phyloP scores from a whole-genome alignment of 257 asterid genomes.

The Apocynum venetum region DNA sequence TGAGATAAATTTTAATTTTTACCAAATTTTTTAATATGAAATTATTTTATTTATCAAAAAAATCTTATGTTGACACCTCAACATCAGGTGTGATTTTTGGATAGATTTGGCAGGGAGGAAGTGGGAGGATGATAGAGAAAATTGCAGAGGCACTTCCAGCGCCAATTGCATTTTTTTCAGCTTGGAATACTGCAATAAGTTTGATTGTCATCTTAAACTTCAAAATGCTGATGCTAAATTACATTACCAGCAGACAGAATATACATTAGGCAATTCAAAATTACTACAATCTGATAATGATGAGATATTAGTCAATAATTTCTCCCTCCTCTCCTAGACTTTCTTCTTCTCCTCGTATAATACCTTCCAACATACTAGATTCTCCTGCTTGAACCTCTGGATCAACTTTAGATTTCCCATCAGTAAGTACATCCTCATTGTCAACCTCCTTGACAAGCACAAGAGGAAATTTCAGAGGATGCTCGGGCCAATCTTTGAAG shows the following conservation, averaged over 20 bases:
- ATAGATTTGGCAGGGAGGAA: too few relatives aligned
- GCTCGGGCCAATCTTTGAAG: slow-evolving; percentile 45
- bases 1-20: too few relatives aligned
- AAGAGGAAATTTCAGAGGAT: slow-evolving; percentile 55
- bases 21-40: too few relatives aligned
- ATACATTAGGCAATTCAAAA: not conserved
- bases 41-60: too few relatives aligned
- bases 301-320: slow-evolving; percentile 15
- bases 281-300: not conserved
- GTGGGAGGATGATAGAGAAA: too few relatives aligned
- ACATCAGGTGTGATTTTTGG: too few relatives aligned
- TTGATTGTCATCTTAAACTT: not conserved
- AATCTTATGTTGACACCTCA: too few relatives aligned
- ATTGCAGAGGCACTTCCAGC: too few relatives aligned
- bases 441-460: slow-evolving; percentile 52
- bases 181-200: not conserved
- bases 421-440: slow-evolving; percentile 23
- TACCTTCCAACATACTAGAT: not conserved
- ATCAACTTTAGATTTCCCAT: slow-evolving; percentile 13
- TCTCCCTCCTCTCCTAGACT: slow-evolving; percentile 25
- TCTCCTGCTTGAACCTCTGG: slow-evolving; percentile 2
- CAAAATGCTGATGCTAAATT: not conserved
- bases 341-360: not conserved
- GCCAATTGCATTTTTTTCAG: too few relatives aligned
- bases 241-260: not conserved